Evolutionary conservation across 306 rosid genomes (phyloP), one percentile per base, ranked within the genome.

Genomic region (Delonix regia): DNA sequence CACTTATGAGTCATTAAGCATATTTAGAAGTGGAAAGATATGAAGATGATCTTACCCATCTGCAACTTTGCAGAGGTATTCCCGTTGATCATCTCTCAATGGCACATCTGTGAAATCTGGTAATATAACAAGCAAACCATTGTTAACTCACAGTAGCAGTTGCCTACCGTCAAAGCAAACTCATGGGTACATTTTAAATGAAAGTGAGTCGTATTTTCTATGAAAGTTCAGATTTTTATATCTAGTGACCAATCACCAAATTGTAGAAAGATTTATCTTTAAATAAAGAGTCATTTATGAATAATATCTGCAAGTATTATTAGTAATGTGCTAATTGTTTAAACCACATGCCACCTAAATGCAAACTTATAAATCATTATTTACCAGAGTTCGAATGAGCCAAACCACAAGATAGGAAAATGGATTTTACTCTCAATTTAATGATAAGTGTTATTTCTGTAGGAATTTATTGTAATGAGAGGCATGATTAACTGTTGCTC

Each of bases 21-120:
- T 67, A 24, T 48, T 60, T 24, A 2, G 45, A 77, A 18, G n/a
- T 12, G 36, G 1, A 48, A 7, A 49, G 11, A 61, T 25, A 24
- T 65, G 42, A 65, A 39, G 12, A n/a, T 11, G 24, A 34, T 36
- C 81, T 87, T 75, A 95, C 98, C 97, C 97, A 65, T 92, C 98
- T 45, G 99, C 98, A 79, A 87, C 79, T 90, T 88, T 89, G 86
- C 99, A 95, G 15, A 95, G 93, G 88, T 89, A 91, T 74, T 79
- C 90, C 34, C 96, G 89, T 69, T 95, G 99, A 80, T 95, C 99
- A 55, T 95, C 99, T 84, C 99, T 87, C 53, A 95, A 77, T 51
- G 98, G 99, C 79, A 95, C 97, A 48, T 94, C 99, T 13, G 99
- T 92, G 88, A 94, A 94, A 76, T 94, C 99, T 90, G 90, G 36